A percentile compares a stretch with the other conserved stretches of the same genome.
Evolutionary conservation across 495 filamentous ascomycete genomes (phyloP).

Genomic region (Penicillium manginii): DNA sequence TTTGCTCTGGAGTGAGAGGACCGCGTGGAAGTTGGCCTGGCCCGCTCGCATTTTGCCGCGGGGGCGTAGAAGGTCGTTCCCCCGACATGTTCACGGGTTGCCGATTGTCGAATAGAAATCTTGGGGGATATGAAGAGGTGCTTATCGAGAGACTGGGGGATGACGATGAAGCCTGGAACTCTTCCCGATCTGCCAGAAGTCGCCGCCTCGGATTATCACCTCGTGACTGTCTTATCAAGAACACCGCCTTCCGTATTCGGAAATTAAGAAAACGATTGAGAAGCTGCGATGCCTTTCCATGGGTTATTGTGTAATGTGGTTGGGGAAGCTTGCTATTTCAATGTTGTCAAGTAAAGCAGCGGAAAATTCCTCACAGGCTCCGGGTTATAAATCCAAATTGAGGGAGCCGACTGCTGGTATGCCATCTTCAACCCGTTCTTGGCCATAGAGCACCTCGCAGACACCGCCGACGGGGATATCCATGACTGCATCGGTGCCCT

Average conservation of each 20-base stretch:
- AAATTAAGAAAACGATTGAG: neutral
- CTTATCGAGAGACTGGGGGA: neutral
- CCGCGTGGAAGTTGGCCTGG: conserved; percentile 48
- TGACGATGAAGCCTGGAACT: neutral
- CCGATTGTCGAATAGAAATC: neutral
- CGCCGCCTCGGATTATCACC: conserved; percentile 11
- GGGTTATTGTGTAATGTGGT: too few species aligned
- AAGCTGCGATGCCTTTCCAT: neutral
- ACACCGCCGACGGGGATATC: conserved; percentile 95
- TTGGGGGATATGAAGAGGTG: neutral
- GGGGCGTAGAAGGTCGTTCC: conserved; percentile 65
- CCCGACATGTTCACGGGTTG: conserved; percentile 23
- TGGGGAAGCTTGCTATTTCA: too few species aligned
- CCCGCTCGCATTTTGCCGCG: conserved; percentile 41
- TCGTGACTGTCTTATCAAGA: conserved; percentile 6
- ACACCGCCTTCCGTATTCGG: neutral
- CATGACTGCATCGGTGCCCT: conserved; percentile 96
- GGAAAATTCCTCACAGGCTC: too few species aligned
- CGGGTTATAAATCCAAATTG: conserved; percentile 11
- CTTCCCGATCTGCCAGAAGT: neutral
- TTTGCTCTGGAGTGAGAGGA: conserved; percentile 74
- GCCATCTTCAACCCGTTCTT: conserved; percentile 43
- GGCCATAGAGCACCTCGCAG: conserved; percentile 77
- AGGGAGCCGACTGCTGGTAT: conserved; percentile 2
- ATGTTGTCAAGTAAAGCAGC: too few species aligned